Evolutionary conservation across 225 moss, liverwort and hornwort genomes (phyloP).

Genomic region (Thuidium tamariscinum): DNA sequence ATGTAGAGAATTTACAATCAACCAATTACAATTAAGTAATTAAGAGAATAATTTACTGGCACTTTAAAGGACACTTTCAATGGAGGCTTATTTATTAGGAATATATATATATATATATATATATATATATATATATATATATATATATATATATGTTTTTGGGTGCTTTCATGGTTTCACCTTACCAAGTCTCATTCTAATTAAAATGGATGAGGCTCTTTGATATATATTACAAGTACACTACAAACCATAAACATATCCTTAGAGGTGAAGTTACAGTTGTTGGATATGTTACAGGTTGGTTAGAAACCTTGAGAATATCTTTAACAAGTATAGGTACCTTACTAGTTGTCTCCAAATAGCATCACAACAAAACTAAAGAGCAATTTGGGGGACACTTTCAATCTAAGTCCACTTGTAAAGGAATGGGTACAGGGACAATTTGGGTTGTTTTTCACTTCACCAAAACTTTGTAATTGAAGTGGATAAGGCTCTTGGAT

Average conservation of each 20-base stretch:
- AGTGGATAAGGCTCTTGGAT: background rate
- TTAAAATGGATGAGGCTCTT: background rate
- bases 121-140: too few species aligned
- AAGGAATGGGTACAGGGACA: background rate
- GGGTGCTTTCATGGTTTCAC: too few species aligned
- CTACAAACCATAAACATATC: too few species aligned
- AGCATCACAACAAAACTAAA: background rate
- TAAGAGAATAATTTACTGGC: accelerated
- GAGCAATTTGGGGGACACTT: background rate
- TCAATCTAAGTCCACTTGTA: too few species aligned
- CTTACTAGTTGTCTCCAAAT: background rate
- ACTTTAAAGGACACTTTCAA: background rate
- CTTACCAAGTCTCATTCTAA: background rate
- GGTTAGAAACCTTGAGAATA: background rate
- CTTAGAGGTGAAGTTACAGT: too few species aligned
- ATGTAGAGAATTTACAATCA: background rate
- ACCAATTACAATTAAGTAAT: background rate
- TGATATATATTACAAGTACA: too few species aligned
- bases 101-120: too few species aligned
- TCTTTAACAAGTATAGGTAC: background rate
- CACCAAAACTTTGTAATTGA: background rate
- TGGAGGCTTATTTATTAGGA: too few species aligned
- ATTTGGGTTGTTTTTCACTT: background rate
- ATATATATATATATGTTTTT: too few species aligned
- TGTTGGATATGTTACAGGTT: too few species aligned